A percentile compares a stretch with the other conserved stretches of the same genome.
phyloP scores from a whole-genome alignment of 345 rosid genomes.

The Melaleuca alternifolia region DNA sequence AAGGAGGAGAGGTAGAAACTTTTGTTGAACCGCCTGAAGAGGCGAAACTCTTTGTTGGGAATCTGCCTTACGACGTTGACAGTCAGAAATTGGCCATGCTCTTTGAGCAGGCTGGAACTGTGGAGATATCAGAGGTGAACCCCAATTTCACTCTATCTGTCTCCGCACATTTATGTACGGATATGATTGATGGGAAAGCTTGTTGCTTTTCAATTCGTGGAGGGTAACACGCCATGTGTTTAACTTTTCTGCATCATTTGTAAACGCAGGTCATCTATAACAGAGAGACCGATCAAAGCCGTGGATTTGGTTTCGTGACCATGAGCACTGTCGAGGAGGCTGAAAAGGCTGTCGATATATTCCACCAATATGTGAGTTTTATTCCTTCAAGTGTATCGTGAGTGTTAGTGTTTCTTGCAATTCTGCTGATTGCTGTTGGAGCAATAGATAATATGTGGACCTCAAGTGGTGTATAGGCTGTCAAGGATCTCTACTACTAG shows the following conservation, averaged over 20 bases:
- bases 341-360: slow-evolving; percentile 64
- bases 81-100: slow-evolving; percentile 77
- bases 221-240: background rate
- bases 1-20: slow-evolving; percentile 7
- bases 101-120: slow-evolving; percentile 85
- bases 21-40: slow-evolving; percentile 59
- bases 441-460: background rate
- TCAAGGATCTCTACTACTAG: background rate
- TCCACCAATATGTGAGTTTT: slow-evolving; percentile 60
- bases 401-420: background rate
- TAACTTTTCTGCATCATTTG: background rate
- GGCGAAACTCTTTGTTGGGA: slow-evolving; percentile 83
- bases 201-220: background rate
- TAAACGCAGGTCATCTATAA: slow-evolving; percentile 66
- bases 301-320: slow-evolving; percentile 97
- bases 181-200: background rate
- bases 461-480: background rate
- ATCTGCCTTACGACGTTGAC: slow-evolving; percentile 73
- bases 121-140: slow-evolving; percentile 84
- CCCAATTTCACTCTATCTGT: background rate
- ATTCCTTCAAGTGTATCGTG: background rate
- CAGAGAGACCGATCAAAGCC: slow-evolving; percentile 75
- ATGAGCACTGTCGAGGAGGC: slow-evolving; percentile 93
- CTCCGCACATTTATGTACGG: background rate
- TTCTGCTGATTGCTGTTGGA: background rate